Base-by-base conservation (phyloP, 208 protist genomes). In the Balamuthia mandrillaris region DNA sequence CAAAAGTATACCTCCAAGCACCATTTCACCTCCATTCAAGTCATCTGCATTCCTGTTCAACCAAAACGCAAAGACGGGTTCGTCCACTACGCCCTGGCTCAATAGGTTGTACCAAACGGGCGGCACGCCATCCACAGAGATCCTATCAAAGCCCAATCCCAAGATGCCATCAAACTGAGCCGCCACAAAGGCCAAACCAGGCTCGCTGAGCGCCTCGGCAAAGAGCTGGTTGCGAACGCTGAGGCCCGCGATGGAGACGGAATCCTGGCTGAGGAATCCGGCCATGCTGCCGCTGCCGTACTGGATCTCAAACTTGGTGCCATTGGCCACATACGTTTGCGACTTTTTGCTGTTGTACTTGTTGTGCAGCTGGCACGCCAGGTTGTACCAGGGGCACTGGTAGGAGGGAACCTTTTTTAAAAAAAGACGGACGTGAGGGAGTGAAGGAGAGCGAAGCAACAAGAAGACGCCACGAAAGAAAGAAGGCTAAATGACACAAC, bases 81-180 rank as follows among this genome's bases (percentile, higher is more conserved):
- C 2, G 0, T 90, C 60, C 33, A 96, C 88, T 1, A 94, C 14
- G 24, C 77, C 52, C 68, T 96, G 86, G 12, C 33, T 16, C 10
- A 94, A 45, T 37, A 93, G 78, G 58, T 93, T 91, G 75, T 96
- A 91, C 65, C 95, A 95, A 21, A 95, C 82, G 1, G 97, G 96
- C 61, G 87, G 78, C 1, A 97, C 85, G 9, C 82, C 29, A 84
- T 97, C 85, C 16, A 98, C 93, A 44, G 96, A 92, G 88, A 98
- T 98, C 63, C 65, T 85, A 7, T 91, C 21, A 81, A 93, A 96
- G 21, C 88, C 93, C 39, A 96, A 58, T 65, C 93, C 94, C 18
- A 97, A 78, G 49, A 96, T 95, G 85, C 96, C 97, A 74, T 98
- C 96, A 82, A 97, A 97, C 84, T 96, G 94, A 61, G 92, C 94